Conservation (phyloP, 176 grass and related monocot genomes). For the Eleusine indica region DNA sequence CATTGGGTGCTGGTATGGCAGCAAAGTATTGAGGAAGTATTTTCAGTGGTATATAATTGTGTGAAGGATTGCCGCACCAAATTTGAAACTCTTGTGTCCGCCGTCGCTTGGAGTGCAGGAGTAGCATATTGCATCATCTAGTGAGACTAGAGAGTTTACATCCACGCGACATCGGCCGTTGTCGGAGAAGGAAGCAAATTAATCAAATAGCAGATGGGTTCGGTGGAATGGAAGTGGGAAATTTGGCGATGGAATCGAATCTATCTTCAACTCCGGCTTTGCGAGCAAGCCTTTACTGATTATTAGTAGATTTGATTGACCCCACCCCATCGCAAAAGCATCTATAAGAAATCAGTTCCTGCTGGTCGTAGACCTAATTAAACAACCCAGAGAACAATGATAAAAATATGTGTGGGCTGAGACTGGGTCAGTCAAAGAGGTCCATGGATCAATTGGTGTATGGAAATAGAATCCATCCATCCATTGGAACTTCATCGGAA, state of each 20-base stretch:
- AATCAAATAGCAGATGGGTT: not conserved
- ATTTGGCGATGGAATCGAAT: slow-evolving; percentile 4
- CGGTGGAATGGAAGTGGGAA: not conserved
- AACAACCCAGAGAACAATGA: not conserved
- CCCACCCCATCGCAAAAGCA: not conserved
- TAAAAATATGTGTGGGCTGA: not conserved
- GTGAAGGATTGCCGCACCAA: no score
- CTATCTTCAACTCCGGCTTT: not conserved
- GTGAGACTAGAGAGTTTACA: no score
- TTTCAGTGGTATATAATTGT: no score
- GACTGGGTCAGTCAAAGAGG: not conserved
- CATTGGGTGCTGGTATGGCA: no score
- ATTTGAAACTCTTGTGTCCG: no score
- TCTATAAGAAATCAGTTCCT: not conserved
- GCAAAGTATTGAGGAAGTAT: no score
- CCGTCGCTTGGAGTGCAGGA: no score
- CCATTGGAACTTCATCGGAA: not conserved
- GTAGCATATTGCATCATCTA: no score
- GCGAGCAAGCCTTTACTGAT: not conserved
- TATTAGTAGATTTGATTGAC: not conserved
- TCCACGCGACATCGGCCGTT: not conserved
- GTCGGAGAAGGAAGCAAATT: not conserved
- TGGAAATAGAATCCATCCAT: not conserved
- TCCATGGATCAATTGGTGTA: not conserved
- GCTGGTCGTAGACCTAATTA: not conserved